Evolutionary conservation across 2,329 filamentous ascomycete species (phyloP).

Genomic region (Trichoderma koningiopsis): DNA sequence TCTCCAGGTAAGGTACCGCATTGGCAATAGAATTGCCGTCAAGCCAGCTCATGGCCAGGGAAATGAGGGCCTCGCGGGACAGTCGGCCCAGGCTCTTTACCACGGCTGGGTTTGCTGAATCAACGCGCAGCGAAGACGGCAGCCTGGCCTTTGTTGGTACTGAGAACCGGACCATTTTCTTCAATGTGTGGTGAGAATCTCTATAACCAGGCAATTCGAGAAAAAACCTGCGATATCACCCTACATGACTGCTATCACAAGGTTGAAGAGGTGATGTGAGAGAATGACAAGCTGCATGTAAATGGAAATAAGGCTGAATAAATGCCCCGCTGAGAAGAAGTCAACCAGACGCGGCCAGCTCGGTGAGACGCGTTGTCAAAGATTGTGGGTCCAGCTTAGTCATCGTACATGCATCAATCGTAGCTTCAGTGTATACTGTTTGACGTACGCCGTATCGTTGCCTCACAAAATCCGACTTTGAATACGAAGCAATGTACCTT

Average conservation of each 20-base stretch:
- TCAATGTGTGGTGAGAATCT: not conserved
- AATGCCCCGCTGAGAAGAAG: constrained; percentile 7
- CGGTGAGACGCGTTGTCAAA: constrained; percentile 17
- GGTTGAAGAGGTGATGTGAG: not conserved
- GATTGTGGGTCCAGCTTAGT: constrained; percentile 7
- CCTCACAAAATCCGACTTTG: not conserved
- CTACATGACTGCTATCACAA: constrained; percentile 5
- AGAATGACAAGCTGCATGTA: not conserved
- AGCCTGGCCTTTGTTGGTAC: constrained; percentile 73
- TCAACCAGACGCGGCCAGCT: constrained; percentile 9
- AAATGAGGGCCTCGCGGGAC: constrained; percentile 70
- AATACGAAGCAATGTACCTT: too few relatives aligned
- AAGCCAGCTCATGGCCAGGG: constrained; percentile 77
- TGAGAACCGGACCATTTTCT: constrained; percentile 57
- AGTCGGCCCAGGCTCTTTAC: constrained; percentile 69
- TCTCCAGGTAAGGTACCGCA: constrained; percentile 45
- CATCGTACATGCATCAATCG: not conserved
- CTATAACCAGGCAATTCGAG: not conserved
- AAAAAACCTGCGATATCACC: constrained; percentile 15
- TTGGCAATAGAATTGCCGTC: constrained; percentile 63
- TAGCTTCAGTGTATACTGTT: too few relatives aligned
- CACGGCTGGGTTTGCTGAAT: constrained; percentile 64
- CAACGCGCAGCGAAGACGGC: constrained; percentile 69
- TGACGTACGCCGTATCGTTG: not conserved
- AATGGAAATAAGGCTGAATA: not conserved